Conservation (phyloP, 768 basidiomycete genomes). For the Pulveroboletus sp. region DNA sequence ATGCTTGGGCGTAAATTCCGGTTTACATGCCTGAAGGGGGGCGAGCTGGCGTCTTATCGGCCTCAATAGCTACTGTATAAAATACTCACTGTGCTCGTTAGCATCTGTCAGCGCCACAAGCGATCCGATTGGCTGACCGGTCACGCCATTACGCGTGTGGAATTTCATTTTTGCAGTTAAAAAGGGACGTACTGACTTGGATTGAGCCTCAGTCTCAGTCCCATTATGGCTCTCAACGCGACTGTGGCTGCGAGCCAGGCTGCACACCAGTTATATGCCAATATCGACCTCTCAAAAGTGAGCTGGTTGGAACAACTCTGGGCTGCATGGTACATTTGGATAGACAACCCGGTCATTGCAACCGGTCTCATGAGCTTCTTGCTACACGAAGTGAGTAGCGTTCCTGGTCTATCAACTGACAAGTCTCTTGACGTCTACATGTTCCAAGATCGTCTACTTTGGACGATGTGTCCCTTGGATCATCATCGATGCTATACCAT, state of each 20-base stretch:
- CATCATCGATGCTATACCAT: constrained; percentile 90
- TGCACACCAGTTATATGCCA: constrained; percentile 48
- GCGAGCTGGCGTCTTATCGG: no score
- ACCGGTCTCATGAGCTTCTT: constrained; percentile 92
- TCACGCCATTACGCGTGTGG: constrained; percentile 27
- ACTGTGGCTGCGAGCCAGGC: constrained; percentile 29
- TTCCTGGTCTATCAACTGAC: neutral
- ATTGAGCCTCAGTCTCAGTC: neutral
- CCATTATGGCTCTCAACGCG: constrained; percentile 42
- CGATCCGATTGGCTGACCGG: constrained; percentile 24
- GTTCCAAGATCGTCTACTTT: constrained; percentile 83
- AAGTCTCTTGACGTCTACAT: neutral
- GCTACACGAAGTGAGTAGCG: constrained; percentile 77
- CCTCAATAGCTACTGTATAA: no score
- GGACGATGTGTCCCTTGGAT: constrained; percentile 94
- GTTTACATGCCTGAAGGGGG: no score
- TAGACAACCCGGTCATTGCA: constrained; percentile 87
- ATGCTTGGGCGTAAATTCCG: no score
- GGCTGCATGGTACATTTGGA: constrained; percentile 80
- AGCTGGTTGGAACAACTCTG: constrained; percentile 76
- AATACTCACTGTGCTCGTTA: no score
- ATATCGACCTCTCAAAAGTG: constrained; percentile 56
- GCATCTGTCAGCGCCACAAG: no score
- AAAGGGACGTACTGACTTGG: neutral
- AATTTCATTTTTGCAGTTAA: constrained; percentile 10